Evolutionary conservation across 306 rosid species (phyloP).

Genomic region (Vigna hirtella): DNA sequence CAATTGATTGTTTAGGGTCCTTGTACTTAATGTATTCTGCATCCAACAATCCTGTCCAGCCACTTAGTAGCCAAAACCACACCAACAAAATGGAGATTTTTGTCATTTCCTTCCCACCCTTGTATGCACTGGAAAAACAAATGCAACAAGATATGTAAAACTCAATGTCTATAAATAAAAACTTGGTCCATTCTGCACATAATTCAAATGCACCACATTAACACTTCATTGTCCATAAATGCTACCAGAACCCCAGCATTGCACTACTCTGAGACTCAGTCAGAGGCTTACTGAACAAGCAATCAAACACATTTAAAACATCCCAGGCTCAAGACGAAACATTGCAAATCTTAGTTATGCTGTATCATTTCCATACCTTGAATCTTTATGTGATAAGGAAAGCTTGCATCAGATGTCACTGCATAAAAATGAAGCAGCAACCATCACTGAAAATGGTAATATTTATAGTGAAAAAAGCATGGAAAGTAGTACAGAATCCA

Average conservation of each 20-base stretch:
- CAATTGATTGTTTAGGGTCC: conserved; percentile 45
- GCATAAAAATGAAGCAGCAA: conserved; percentile 15
- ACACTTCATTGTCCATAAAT: conserved; percentile 6
- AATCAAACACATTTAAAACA: conserved; percentile 2
- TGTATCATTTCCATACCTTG: conserved; percentile 4
- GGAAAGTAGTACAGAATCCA: not conserved
- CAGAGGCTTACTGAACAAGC: not conserved
- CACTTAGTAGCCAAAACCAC: conserved; percentile 40
- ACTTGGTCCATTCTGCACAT: not conserved
- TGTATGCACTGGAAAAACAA: conserved; percentile 28
- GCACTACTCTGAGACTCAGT: not conserved
- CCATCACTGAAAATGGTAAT: not conserved
- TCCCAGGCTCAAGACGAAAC: not conserved
- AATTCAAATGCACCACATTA: conserved; percentile 4
- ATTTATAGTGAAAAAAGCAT: not conserved
- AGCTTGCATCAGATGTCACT: conserved; percentile 32
- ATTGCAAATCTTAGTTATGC: not conserved
- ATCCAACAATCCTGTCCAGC: conserved; percentile 35
- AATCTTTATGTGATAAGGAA: not conserved
- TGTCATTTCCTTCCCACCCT: conserved; percentile 35
- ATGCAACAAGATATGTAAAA: conserved; percentile 7
- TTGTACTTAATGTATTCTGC: conserved; percentile 47
- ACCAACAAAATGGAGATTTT: conserved; percentile 32
- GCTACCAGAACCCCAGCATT: not conserved
- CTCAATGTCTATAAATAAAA: conserved; percentile 2